Conservation (phyloP, 345 rosid species). For the Syzygium aromaticum region DNA sequence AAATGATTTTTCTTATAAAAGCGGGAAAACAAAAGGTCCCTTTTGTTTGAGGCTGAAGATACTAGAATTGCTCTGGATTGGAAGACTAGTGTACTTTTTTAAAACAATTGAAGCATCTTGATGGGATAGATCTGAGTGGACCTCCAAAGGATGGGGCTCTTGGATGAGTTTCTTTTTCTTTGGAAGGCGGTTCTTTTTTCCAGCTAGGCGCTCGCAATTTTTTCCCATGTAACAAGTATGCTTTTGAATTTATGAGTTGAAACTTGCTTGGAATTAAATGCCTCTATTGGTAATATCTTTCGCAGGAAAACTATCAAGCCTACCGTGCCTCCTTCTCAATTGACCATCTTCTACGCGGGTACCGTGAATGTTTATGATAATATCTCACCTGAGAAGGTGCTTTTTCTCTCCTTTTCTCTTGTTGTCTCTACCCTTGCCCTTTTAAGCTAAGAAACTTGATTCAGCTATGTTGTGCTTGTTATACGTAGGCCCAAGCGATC, state of each 20-base stretch:
- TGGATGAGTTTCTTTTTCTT: neutral
- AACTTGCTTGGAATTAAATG: neutral
- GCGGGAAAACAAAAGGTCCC: neutral
- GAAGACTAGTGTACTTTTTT: neutral
- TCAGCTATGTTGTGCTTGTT: neutral
- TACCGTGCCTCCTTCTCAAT: neutral
- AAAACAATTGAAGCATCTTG: neutral
- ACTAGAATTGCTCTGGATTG: neutral
- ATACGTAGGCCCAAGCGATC: neutral
- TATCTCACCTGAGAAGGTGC: constrained; percentile 1
- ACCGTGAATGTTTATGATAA: neutral
- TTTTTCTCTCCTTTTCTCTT: neutral
- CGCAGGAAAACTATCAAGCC: neutral
- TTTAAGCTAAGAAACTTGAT: neutral
- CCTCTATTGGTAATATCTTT: neutral
- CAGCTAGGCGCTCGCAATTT: neutral
- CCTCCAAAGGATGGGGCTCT: neutral
- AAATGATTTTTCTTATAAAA: neutral
- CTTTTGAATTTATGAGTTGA: neutral
- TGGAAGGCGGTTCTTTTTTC: neutral
- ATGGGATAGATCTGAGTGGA: neutral
- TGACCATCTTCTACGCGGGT: neutral
- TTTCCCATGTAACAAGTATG: neutral
- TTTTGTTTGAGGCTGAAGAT: neutral
- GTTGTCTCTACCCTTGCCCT: neutral